Conservation (phyloP, 345 rosid species). For the Salix dunnii region DNA sequence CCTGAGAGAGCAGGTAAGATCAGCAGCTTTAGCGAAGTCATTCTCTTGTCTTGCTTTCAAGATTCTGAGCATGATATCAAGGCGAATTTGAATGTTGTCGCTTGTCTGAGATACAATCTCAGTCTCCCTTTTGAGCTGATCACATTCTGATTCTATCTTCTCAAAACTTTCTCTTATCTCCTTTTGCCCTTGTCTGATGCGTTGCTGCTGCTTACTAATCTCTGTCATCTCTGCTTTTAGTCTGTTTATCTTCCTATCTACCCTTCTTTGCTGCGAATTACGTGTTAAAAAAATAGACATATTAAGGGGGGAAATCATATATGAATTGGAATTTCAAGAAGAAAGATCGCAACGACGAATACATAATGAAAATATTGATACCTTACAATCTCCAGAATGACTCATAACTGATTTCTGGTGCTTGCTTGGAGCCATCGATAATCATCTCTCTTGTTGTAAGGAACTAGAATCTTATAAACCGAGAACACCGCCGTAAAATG, state of each 20-base stretch:
- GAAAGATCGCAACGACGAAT: not conserved
- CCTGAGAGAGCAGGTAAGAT: conserved; percentile 1
- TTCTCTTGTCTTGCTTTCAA: conserved; percentile 3
- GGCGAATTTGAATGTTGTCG: not conserved
- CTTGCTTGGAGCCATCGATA: not conserved
- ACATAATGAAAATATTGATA: not conserved
- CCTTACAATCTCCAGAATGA: not conserved
- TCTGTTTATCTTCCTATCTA: not conserved
- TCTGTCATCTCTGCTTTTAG: not conserved
- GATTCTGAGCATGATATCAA: conserved; percentile 6
- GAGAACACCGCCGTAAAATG: not conserved
- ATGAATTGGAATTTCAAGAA: not conserved
- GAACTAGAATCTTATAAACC: not conserved
- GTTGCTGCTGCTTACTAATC: not conserved
- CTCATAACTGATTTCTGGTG: not conserved
- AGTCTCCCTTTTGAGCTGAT: conserved; percentile 9
- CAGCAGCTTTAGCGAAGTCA: not conserved
- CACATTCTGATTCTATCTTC: conserved; percentile 1
- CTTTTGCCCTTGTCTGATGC: conserved; percentile 4
- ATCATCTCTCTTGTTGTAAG: not conserved
- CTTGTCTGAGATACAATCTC: not conserved
- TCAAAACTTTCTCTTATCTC: conserved; percentile 2
- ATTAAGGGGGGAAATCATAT: not conserved
- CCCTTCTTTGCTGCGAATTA: not conserved
- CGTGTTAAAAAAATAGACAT: not conserved